Evolutionary conservation across 176 grass and related monocot genomes (phyloP), one percentile per base, ranked within the genome.

Genomic region (Carex parvula): DNA sequence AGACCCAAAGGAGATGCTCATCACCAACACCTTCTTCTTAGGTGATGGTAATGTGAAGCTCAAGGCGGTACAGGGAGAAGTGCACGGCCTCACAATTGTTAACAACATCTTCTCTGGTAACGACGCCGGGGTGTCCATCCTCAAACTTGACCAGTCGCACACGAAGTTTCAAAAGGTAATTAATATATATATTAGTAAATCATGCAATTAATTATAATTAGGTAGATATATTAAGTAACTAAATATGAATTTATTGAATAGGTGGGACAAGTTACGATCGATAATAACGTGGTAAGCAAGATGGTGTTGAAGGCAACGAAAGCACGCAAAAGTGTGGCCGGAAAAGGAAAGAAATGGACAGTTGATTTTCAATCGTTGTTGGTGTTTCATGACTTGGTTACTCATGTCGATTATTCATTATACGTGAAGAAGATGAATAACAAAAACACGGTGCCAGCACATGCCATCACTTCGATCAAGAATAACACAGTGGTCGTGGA

Each of bases 31-130:
- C 0, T 91, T 91, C 68, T 91, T 91, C 60, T 64, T 91, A 44
- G 89, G 89, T 17, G 82, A 91, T 60, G 89, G 83, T 24, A 88
- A 91, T 58, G 62, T 91, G 18, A 67, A 83, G 78, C 67, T 91
- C 59, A 82, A 82, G 62, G 80, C 89, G 7, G 24, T 91, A 16
- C 46, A 85, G 0, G 89, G 89, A 63, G 79, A 66, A 42, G 72
- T 75, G 14, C 81, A 74, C 3, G 86, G 89, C 24, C 44, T 91
- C 21, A 85, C 60, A 7, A 79, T 91, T 32, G 86, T 87, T 44
- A 87, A 87, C 60, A 91, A 91, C 89, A 85, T 88, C 82, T 91
- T 91, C 58, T n/a, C 77, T 50, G 86, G 89, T 10, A 42, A 50
- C 22, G 53, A 65, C 7, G 18, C 16, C 3, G 61, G 70, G 7